phyloP scores from a whole-genome alignment of 2,329 filamentous ascomycete species.

The Monosporascus sp. region DNA sequence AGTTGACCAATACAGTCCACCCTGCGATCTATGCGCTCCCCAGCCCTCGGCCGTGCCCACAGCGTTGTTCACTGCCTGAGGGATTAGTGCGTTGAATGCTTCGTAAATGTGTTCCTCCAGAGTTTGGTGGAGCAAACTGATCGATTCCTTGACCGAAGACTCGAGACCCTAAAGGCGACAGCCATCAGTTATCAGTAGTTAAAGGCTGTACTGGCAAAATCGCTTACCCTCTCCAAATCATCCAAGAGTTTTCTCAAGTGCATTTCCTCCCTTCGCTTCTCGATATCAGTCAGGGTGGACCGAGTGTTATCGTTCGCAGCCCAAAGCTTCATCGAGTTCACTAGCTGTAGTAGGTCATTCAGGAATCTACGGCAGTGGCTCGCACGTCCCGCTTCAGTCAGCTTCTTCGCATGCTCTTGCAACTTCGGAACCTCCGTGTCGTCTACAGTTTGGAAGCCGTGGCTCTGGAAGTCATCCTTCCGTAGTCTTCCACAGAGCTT shows the following conservation, averaged over 20 bases:
- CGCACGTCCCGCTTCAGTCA: constrained; percentile 40
- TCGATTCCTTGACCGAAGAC: constrained; percentile 30
- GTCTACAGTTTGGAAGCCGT: constrained; percentile 44
- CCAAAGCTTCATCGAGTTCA: constrained; percentile 42
- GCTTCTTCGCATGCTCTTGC: constrained; percentile 50
- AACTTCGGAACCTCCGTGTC: constrained; percentile 57
- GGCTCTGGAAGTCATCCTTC: constrained; percentile 42
- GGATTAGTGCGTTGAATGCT: constrained; percentile 33
- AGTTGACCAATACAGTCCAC: constrained; percentile 44
- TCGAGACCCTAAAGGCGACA: constrained; percentile 26
- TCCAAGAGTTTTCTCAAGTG: constrained; percentile 14
- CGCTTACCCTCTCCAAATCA: constrained; percentile 17
- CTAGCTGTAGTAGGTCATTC: constrained; percentile 41
- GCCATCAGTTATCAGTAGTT: not conserved
- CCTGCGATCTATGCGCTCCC: constrained; percentile 31
- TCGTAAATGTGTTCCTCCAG: constrained; percentile 41
- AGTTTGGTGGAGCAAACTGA: constrained; percentile 32
- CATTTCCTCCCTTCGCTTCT: constrained; percentile 11
- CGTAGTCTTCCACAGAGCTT: constrained; percentile 50
- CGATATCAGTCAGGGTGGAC: constrained; percentile 8
- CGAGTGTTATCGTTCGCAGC: constrained; percentile 5
- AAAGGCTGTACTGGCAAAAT: not conserved
- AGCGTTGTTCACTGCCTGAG: constrained; percentile 32
- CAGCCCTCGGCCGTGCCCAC: constrained; percentile 30
- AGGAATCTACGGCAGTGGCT: constrained; percentile 43